These are phyloP conservation scores for Tricholoma terreum DNA, from an alignment of 768 basidiomycete species.

Conservation along the genomic window DNA sequence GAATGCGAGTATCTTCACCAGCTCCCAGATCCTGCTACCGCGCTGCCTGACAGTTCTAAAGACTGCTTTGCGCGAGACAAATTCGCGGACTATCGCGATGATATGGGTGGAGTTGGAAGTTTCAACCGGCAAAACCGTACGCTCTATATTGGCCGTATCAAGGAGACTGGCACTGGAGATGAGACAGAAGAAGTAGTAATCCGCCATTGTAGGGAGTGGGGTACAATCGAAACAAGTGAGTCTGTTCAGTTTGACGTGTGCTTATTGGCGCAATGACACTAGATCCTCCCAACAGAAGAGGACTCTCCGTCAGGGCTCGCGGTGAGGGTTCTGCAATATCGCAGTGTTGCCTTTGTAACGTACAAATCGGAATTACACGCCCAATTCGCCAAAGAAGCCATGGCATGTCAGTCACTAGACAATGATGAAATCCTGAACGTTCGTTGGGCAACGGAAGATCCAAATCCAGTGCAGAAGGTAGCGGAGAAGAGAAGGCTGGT, in stretches of 20 bases:
- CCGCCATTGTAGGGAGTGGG: slow-evolving; percentile 96
- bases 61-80: slow-evolving; percentile 98
- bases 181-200: slow-evolving; percentile 92
- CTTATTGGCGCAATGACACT: not conserved
- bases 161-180: slow-evolving; percentile 81
- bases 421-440: slow-evolving; percentile 98
- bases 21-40: slow-evolving; percentile 67
- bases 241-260: slow-evolving; percentile 14
- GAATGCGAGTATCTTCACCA: slow-evolving; percentile 96
- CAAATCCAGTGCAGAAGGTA: slow-evolving; percentile 88
- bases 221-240: slow-evolving; percentile 87
- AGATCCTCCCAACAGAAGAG: slow-evolving; percentile 8
- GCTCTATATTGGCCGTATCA: slow-evolving; percentile 90
- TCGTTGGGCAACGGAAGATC: slow-evolving; percentile 98
- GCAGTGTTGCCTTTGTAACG: slow-evolving; percentile 96
- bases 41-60: slow-evolving; percentile 86
- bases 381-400: slow-evolving; percentile 97
- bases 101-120: slow-evolving; percentile 99
- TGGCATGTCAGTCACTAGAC: slow-evolving; percentile 98
- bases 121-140: slow-evolving; percentile 95
- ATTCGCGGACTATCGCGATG: slow-evolving; percentile 95
- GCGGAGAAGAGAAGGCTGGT: slow-evolving; percentile 82
- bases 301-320: slow-evolving; percentile 26
- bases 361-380: slow-evolving; percentile 83
- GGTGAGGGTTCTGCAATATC: slow-evolving; percentile 91